Percentiles rank a stretch among this genome's conserved stretches.
phyloP scores from a whole-genome alignment of 2,329 filamentous ascomycete species.

The Samsoniella hepiali region DNA sequence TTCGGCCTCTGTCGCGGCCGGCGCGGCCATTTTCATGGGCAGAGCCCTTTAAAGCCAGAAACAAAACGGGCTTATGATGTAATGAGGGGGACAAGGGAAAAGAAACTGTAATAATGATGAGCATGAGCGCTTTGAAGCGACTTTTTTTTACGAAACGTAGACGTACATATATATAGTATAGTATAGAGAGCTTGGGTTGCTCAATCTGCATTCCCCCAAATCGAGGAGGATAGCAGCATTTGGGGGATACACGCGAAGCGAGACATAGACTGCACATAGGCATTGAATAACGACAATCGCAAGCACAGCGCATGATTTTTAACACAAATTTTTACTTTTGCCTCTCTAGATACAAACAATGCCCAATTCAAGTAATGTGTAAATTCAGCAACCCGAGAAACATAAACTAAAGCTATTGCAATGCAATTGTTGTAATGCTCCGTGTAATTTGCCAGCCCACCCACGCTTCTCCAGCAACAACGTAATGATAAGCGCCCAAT shows the following conservation, averaged over 20 bases:
- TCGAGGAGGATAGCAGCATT: not conserved
- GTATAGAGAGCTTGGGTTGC: not conserved
- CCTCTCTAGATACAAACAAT: not conserved
- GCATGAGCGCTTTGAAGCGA: not conserved
- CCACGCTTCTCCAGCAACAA: not conserved
- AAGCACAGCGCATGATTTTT: not conserved
- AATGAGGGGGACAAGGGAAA: not conserved
- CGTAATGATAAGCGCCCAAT: conserved; percentile 2
- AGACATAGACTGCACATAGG: not conserved
- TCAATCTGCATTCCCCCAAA: not conserved
- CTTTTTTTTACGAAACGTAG: not conserved
- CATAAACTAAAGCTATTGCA: conserved; percentile 1
- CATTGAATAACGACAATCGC: not conserved
- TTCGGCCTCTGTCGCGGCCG: conserved; percentile 27
- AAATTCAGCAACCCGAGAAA: not conserved
- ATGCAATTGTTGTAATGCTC: not conserved
- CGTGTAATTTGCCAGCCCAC: not conserved
- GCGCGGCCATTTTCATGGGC: conserved; percentile 21
- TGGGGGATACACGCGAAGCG: not conserved
- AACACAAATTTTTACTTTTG: not conserved
- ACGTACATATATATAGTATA: conserved; percentile 1
- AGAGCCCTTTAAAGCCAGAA: conserved; percentile 11
- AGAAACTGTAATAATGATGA: not conserved
- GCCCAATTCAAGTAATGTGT: not conserved
- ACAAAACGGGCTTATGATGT: not conserved